Percentiles rank a stretch among this genome's conserved stretches.
phyloP scores from a whole-genome alignment of 2,329 filamentous ascomycete species.

The Monosporascus sp. region DNA sequence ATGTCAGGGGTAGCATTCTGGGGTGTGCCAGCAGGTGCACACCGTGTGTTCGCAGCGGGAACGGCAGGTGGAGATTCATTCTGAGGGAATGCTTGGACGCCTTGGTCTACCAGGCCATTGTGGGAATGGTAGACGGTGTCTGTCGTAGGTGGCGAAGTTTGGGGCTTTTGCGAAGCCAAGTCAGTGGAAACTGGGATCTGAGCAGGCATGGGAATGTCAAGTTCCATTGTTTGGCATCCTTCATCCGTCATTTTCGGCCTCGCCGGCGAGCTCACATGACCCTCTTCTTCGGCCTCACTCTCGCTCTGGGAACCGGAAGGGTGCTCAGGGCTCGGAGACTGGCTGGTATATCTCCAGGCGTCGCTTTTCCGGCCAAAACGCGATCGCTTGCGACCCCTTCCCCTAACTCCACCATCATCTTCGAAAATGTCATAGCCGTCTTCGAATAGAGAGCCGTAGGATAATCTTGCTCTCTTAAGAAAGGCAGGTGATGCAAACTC shows the following conservation, averaged over 20 bases:
- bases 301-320: conserved; percentile 1
- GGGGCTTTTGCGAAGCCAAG: background rate
- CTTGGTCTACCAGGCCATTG: conserved; percentile 12
- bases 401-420: conserved; percentile 56
- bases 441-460: conserved; percentile 62
- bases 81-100: conserved; percentile 9
- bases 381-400: conserved; percentile 62
- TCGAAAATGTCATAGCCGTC: conserved; percentile 63
- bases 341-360: conserved; percentile 69
- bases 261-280: conserved; percentile 8
- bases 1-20: conserved; percentile 1
- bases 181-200: conserved; percentile 4
- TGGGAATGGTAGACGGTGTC: conserved; percentile 2
- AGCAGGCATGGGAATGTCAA: conserved; percentile 18
- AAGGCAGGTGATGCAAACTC: conserved; percentile 78
- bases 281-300: conserved; percentile 9
- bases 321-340: conserved; percentile 63
- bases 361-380: conserved; percentile 61
- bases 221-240: conserved; percentile 33
- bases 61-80: conserved; percentile 4
- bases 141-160: background rate
- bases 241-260: conserved; percentile 30
- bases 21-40: background rate
- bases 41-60: background rate
- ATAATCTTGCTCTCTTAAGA: conserved; percentile 63